A percentile compares a stretch with the other conserved stretches of the same genome.
Evolutionary conservation across 768 basidiomycete species (phyloP).

Genomic region (Trametes cinnabarina): DNA sequence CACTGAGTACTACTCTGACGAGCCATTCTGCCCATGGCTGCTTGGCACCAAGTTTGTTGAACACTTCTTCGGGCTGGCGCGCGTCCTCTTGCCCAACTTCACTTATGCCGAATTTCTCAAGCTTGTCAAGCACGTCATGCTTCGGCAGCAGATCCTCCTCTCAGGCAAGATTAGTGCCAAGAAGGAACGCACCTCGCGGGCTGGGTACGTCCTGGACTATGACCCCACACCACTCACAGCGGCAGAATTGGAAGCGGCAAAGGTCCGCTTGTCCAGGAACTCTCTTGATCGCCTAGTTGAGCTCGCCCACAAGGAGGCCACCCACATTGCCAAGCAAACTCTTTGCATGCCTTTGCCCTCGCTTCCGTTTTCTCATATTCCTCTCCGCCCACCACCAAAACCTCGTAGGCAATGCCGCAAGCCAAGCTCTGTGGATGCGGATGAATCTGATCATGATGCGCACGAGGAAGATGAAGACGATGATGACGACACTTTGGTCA

Average conservation of each 20-base stretch:
- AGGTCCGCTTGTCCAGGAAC: no score
- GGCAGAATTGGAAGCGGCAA: neutral
- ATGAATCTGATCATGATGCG: no score
- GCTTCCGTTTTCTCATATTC: no score
- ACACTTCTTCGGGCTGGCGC: conserved; percentile 31
- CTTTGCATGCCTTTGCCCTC: no score
- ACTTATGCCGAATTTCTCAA: conserved; percentile 28
- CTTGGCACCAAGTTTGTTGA: conserved; percentile 29
- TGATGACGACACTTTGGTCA: no score
- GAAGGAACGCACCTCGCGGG: conserved; percentile 16
- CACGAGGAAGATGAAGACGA: no score
- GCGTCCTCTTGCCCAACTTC: conserved; percentile 30
- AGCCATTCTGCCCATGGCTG: conserved; percentile 6
- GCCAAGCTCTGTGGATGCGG: no score
- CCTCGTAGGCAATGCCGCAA: no score
- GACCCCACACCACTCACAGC: conserved; percentile 13
- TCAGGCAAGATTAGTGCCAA: conserved; percentile 20
- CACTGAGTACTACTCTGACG: conserved; percentile 18
- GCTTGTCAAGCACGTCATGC: conserved; percentile 28
- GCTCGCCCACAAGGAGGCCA: no score
- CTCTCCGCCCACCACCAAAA: no score
- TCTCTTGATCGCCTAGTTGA: no score
- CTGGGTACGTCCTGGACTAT: conserved; percentile 26
- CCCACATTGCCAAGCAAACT: no score
- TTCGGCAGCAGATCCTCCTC: conserved; percentile 28